Conservation (phyloP, 2,329 filamentous ascomycete species). For the Arthrobotrys sphaeroides region DNA sequence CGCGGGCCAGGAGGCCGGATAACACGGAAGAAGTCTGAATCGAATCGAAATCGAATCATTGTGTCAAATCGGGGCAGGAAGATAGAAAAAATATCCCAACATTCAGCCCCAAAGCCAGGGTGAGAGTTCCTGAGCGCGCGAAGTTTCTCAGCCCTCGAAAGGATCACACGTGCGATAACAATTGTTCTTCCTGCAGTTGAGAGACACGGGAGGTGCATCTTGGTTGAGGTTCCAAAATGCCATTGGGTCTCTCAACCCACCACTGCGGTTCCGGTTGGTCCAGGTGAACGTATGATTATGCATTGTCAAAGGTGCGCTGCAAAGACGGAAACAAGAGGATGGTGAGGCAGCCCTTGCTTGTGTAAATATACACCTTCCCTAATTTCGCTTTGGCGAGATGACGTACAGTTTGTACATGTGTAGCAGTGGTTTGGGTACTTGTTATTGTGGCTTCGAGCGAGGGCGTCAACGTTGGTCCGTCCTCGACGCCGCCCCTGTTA, state of each 20-base stretch:
- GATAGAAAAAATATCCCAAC: slow-evolving; percentile 18
- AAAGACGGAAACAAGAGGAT: slow-evolving; percentile 4
- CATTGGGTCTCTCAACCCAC: not conserved
- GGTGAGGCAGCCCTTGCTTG: slow-evolving; percentile 23
- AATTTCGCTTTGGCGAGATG: slow-evolving; percentile 45
- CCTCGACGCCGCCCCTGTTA: slow-evolving; percentile 18
- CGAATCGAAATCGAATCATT: slow-evolving; percentile 5
- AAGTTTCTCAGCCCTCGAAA: not conserved
- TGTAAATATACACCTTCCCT: slow-evolving; percentile 15
- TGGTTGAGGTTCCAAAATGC: slow-evolving; percentile 24
- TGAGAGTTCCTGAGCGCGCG: not conserved
- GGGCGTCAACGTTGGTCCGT: too few species aligned
- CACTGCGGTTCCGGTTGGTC: slow-evolving; percentile 23
- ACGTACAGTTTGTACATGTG: too few species aligned
- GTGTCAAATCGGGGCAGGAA: not conserved
- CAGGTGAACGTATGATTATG: slow-evolving; percentile 19
- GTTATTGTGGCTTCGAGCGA: slow-evolving; percentile 13
- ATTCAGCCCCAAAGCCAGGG: slow-evolving; percentile 43
- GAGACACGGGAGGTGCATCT: slow-evolving; percentile 21
- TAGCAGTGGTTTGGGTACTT: too few species aligned
- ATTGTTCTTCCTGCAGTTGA: slow-evolving; percentile 2
- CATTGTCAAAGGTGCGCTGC: slow-evolving; percentile 32
- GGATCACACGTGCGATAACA: slow-evolving; percentile 20
- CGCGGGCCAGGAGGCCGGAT: slow-evolving; percentile 27
- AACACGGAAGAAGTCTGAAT: slow-evolving; percentile 29